Base-by-base conservation (phyloP, 495 filamentous ascomycete genomes). In the Hypoxylon fragiforme region DNA sequence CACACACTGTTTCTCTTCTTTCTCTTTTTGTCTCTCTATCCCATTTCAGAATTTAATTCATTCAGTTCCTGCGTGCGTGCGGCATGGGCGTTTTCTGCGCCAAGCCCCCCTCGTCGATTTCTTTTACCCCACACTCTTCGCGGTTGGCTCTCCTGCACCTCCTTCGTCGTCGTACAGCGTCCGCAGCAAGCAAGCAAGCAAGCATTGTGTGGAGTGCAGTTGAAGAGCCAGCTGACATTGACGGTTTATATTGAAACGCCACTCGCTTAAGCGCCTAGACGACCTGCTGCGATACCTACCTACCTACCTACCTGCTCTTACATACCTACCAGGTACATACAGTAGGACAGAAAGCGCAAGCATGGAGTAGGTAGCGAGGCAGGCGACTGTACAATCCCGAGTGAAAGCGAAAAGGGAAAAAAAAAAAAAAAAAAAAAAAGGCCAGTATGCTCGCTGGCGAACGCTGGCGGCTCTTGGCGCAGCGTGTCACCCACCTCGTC, bases 131-230 rank as follows among this genome's bases (percentile, higher is more conserved):
- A 68, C 65, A 68, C 56, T 60, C 60, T 45, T 19, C 37, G 53
- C 48, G 48, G 54, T 50, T 58, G 59, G 54, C 49, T n/a, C 41
- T 41, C 39, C 60, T 64, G 64, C 64, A 66, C 31, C 53, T 57
- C 38, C 43, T 51, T 53, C 35, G 57, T 60, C 59, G 50, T 59
- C 21, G 65, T 65, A 57, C 54, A 55, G 60, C 24, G 9, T 4
- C 24, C 4, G 24, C 24, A 28, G 24, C 24, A 28, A n/a, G n/a
- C n/a, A n/a, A n/a, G n/a, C n/a, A n/a, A n/a, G 24, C 65, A 67
- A 56, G 45, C 65, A n/a, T n/a, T n/a, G 63, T 60, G 58, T 61
- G 65, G 65, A 68, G 65, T 68, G 62, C 65, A 68, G 65, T 60
- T 9, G 24, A 28, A 9, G 52, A 55, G 34, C 50, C 60, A 64